Evolutionary conservation across 192 early-diverging fungal genomes (phyloP).

Genomic region (Pilobolus umbonatus): DNA sequence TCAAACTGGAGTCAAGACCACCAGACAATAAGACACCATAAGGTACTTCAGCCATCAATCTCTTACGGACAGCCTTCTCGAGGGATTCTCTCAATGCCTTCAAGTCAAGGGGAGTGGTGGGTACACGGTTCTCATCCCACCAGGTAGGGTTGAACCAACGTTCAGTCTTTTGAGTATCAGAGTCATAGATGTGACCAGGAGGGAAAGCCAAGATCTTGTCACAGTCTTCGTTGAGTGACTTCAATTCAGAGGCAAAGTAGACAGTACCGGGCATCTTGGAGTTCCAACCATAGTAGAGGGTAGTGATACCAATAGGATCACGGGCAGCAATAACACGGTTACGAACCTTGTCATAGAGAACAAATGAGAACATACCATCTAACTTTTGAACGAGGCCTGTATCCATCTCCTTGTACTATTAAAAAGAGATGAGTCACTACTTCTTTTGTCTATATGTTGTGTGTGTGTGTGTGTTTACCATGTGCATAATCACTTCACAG

Average conservation of each 20-base stretch:
- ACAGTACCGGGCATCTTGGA: constrained; percentile 77
- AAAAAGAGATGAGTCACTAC: not conserved
- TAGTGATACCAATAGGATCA: constrained; percentile 98
- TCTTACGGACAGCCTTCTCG: constrained; percentile 86
- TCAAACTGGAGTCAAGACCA: constrained; percentile 93
- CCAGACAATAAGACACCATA: constrained; percentile 95
- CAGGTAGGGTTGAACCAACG: constrained; percentile 90
- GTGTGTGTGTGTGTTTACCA: constrained; percentile 49
- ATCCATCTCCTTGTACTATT: constrained; percentile 82
- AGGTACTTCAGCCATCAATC: constrained; percentile 97
- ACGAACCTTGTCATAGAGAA: constrained; percentile 78
- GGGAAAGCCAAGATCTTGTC: constrained; percentile 97
- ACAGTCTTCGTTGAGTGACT: constrained; percentile 95
- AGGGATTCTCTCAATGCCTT: constrained; percentile 71
- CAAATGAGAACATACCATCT: constrained; percentile 97
- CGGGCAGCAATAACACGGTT: constrained; percentile 88
- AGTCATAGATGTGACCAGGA: constrained; percentile 91
- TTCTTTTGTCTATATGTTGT: constrained; percentile 10
- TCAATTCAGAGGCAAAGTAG: constrained; percentile 94
- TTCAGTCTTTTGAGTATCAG: constrained; percentile 67
- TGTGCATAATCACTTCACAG: constrained; percentile 93
- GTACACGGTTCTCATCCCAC: constrained; percentile 67
- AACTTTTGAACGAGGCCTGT: constrained; percentile 77
- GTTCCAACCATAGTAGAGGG: constrained; percentile 91
- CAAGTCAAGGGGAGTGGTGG: constrained; percentile 58